phyloP scores from a whole-genome alignment of 768 basidiomycete species.

The Russula lepida region DNA sequence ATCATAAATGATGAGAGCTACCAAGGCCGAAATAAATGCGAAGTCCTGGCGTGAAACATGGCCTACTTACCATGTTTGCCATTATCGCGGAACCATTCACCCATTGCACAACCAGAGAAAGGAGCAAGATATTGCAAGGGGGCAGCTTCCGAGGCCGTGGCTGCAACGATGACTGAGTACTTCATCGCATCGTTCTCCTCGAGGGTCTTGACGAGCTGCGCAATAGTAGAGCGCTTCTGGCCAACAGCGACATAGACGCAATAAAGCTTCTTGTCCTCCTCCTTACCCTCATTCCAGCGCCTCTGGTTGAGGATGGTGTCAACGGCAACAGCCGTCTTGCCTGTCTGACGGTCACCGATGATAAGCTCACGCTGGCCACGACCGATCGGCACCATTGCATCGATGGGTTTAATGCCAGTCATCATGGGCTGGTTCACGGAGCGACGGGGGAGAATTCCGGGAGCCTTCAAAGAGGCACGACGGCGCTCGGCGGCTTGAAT shows the following conservation, averaged over 20 bases:
- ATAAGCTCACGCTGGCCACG: constrained; percentile 99
- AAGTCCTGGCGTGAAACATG: neutral
- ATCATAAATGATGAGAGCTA: constrained; percentile 97
- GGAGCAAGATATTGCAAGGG: constrained; percentile 99
- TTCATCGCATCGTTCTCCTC: constrained; percentile 99
- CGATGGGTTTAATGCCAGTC: constrained; percentile 99
- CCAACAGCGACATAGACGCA: constrained; percentile 99
- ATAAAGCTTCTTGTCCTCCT: constrained; percentile 97
- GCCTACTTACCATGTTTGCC: constrained; percentile 85
- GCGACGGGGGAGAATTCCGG: constrained; percentile 97
- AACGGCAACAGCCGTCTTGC: constrained; percentile 98
- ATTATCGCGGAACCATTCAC: constrained; percentile 99
- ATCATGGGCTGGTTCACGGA: constrained; percentile 99
- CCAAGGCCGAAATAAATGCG: neutral
- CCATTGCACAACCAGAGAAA: constrained; percentile 99
- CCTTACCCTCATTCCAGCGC: constrained; percentile 97
- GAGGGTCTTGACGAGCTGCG: constrained; percentile 98
- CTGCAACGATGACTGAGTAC: constrained; percentile 98
- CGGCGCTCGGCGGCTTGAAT: constrained; percentile 90
- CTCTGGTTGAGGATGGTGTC: constrained; percentile 99
- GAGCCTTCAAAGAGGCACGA: constrained; percentile 97
- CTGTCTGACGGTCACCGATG: constrained; percentile 99
- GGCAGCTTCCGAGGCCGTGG: constrained; percentile 98
- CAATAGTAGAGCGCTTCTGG: constrained; percentile 99
- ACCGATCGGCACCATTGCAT: constrained; percentile 99